phyloP scores from a whole-genome alignment of 371 early-diverging fungal genomes.

The Syncephalastrum monosporum region DNA sequence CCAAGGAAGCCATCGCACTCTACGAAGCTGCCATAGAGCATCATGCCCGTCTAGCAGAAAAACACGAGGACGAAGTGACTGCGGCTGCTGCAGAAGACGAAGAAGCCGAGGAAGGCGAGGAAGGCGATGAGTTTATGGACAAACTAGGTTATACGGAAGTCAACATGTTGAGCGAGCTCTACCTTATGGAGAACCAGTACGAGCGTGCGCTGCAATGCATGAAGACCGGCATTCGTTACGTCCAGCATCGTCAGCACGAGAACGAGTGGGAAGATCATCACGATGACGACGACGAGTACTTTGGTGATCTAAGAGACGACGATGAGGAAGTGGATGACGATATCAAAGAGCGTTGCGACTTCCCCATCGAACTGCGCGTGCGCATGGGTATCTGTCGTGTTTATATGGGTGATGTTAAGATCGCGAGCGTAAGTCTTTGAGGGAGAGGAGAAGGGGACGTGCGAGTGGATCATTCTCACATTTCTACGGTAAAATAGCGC shows the following conservation, averaged over 20 bases:
- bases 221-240: conserved; percentile 65
- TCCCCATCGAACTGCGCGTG: conserved; percentile 83
- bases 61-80: conserved; percentile 19
- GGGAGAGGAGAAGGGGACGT: too few species aligned
- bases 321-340: conserved; percentile 18
- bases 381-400: conserved; percentile 84
- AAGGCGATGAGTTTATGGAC: conserved; percentile 34
- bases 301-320: conserved; percentile 16
- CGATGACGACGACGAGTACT: conserved; percentile 60
- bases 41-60: conserved; percentile 25
- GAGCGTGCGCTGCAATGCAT: conserved; percentile 67
- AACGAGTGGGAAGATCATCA: conserved; percentile 51
- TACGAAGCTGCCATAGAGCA: conserved; percentile 51
- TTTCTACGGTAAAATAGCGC: conserved; percentile 23
- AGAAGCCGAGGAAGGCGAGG: conserved; percentile 21
- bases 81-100: conserved; percentile 22
- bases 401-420: conserved; percentile 63
- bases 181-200: conserved; percentile 75
- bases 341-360: conserved; percentile 33
- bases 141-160: conserved; percentile 75
- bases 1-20: conserved; percentile 52
- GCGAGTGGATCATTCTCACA: not conserved
- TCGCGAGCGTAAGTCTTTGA: conserved; percentile 58
- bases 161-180: conserved; percentile 83
- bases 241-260: conserved; percentile 70